Conservation (phyloP, 371 early-diverging fungal species). For the Umbelopsis sp. region DNA sequence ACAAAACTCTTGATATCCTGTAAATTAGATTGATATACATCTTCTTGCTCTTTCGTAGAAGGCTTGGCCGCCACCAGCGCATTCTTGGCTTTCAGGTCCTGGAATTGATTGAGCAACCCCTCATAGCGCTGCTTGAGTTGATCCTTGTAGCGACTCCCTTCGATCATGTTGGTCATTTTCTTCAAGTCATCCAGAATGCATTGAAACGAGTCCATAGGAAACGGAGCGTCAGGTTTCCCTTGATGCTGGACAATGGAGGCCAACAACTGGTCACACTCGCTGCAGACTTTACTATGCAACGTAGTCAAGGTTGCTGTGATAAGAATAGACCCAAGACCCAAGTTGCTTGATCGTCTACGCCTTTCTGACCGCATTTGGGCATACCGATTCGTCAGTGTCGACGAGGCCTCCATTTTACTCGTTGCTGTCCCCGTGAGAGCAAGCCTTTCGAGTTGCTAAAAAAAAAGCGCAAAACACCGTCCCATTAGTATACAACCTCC, state of each 20-base stretch:
- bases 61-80: neutral
- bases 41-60: neutral
- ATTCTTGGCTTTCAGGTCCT: neutral
- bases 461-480: neutral
- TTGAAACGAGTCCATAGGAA: constrained; percentile 35
- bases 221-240: constrained; percentile 14
- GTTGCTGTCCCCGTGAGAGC: constrained; percentile 21
- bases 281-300: constrained; percentile 44
- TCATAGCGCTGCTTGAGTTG: neutral
- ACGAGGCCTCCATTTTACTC: constrained; percentile 32
- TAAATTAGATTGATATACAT: neutral
- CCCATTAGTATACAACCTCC: neutral
- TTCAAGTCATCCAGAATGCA: constrained; percentile 34
- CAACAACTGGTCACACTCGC: constrained; percentile 42
- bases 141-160: constrained; percentile 4
- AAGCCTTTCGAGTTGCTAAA: neutral
- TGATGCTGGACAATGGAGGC: constrained; percentile 23
- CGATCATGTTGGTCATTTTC: constrained; percentile 55
- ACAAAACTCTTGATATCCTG: constrained; percentile 9
- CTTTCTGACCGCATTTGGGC: constrained; percentile 13
- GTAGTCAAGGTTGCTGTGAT: constrained; percentile 48
- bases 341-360: constrained; percentile 8
- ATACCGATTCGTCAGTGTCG: neutral
- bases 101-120: neutral
- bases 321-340: constrained; percentile 26